Evolutionary conservation across 2,329 filamentous ascomycete genomes (phyloP), one percentile per base, ranked within the genome.

Genomic region (Colletotrichum sp.): DNA sequence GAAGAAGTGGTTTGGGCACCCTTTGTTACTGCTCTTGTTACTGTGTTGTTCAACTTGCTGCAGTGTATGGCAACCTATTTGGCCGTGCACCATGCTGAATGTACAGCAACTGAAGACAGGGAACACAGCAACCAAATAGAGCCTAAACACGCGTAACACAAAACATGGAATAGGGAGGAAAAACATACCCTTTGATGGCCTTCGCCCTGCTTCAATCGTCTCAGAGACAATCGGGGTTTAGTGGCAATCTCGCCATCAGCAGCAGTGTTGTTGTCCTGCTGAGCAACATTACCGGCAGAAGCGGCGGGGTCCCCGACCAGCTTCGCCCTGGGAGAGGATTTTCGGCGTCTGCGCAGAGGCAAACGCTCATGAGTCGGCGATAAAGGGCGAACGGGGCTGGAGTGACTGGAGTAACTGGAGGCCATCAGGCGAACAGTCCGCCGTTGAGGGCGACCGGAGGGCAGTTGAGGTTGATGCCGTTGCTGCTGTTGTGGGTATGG

Each of bases 201-300:
- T 52, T 52, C 44, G 12, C 12, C 10, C 2, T 52, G 44, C 44
- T 52, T 52, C 44, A 52, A 3, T 0, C 44, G 44, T 52, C 6
- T 52, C 44, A 52, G 3, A 0, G 44, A 52, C n/a, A 52, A 0
- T 52, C n/a, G 44, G 44, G 39, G 6, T 12, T 10, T 5, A 6
- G 4, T 52, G 2, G 10, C 2, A 13, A 5, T 2, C n/a, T 13
- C 44, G 44, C n/a, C n/a, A 0, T 52, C 2, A 8, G 44, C 3
- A 21, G 44, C 44, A 7, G n/a, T 44, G 36, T 6, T 3, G 34
- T 34, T 1, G 6, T n/a, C 5, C n/a, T 21, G 44, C 44, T 49
- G 0, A 7, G 2, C n/a, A 49, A 0, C 18, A 1, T 21, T 7
- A 0, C 44, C 44, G 10, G 44, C 18, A 49, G 6, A 13, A 21